Base-by-base conservation (phyloP, 1,284 basidiomycete genomes). In the Hypsizygus ulmarius region DNA sequence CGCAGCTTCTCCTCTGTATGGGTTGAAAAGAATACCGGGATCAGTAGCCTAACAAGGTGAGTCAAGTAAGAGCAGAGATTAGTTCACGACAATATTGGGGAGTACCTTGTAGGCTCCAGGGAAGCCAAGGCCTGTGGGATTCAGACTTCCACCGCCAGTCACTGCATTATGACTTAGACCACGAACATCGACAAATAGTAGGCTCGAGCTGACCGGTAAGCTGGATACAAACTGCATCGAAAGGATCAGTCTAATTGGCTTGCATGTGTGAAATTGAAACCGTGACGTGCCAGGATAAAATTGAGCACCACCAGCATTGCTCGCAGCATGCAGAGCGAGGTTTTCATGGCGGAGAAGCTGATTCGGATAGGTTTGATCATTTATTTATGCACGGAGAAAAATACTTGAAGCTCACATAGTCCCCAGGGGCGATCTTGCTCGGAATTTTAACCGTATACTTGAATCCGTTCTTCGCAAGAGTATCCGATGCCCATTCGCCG, bases 281-380 rank as follows among this genome's bases (percentile, higher is more conserved):
- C 15, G 16, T 27, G 14, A 47, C 52, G 28, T 39, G 60, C 64
- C 63, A 25, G 66, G 66, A 49, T 70, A 70, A 59, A 70, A 70
- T 44, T 70, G 67, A 27, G 68, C 66, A 30, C 68, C 67, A 28
- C 63, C 63, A 39, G 59, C 25, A 38, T 57, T 64, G 11, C 51
- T 49, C n/a, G 61, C 68, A 15, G 56, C 65, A 48, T 70, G 68
- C 39, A 70, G 45, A 9, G 68, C 66, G 14, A 69, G 59, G 43
- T 68, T 68, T 54, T 70, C 66, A 45, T 70, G 68, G 9, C 67
- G 65, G 21, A 70, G 59, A 19, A 70, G 56, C 66, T 68, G 29
- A n/a, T 3, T 12, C 36, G 10, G 5, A 5, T 14, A 29, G 8
- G 9, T 4, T 32, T 12, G 30, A 41, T 14, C 2, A 36, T 12